Percentiles rank a stretch among this genome's conserved stretches.
Evolutionary conservation across 2,329 filamentous ascomycete species (phyloP).

Genomic region (Plenodomus tracheiphilus): DNA sequence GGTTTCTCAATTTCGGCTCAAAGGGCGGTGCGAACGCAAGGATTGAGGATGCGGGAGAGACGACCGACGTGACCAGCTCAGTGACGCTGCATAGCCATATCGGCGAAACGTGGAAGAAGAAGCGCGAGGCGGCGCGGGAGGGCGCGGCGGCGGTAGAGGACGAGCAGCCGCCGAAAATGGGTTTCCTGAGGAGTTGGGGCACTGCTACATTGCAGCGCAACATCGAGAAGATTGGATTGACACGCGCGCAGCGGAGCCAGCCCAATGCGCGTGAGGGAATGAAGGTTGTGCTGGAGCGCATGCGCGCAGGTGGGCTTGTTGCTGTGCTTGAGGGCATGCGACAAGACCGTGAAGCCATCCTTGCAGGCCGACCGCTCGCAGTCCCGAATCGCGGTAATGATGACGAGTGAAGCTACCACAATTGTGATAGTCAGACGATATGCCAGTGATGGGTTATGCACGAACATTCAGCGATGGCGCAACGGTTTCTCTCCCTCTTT

Average conservation of each 20-base stretch:
- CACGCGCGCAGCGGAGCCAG: slow-evolving; percentile 75
- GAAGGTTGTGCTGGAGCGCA: slow-evolving; percentile 75
- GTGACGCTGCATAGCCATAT: slow-evolving; percentile 74
- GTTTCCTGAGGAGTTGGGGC: slow-evolving; percentile 66
- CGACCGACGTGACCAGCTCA: slow-evolving; percentile 72
- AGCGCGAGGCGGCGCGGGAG: slow-evolving; percentile 46
- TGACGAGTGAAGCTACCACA: slow-evolving; percentile 20
- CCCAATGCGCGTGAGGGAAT: slow-evolving; percentile 83
- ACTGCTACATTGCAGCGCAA: slow-evolving; percentile 74
- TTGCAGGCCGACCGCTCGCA: slow-evolving; percentile 27
- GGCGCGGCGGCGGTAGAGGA: slow-evolving; percentile 32
- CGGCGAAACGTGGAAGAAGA: slow-evolving; percentile 66
- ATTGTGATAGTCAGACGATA: slow-evolving; percentile 2
- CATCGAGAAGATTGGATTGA: slow-evolving; percentile 77
- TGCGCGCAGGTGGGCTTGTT: slow-evolving; percentile 68
- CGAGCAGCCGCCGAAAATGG: slow-evolving; percentile 55
- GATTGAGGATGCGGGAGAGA: slow-evolving; percentile 41
- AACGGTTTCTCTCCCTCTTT: slow-evolving; percentile 23
- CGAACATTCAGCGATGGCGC: slow-evolving; percentile 39
- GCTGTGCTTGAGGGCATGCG: slow-evolving; percentile 73
- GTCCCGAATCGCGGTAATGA: slow-evolving; percentile 17
- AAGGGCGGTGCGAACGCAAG: slow-evolving; percentile 24
- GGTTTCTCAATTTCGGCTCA: slow-evolving; percentile 35
- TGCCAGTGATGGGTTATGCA: slow-evolving; percentile 12
- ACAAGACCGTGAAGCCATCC: slow-evolving; percentile 56